Evolutionary conservation across 176 grass and related monocot species (phyloP).

Genomic region (Rhynchospora tenuis): DNA sequence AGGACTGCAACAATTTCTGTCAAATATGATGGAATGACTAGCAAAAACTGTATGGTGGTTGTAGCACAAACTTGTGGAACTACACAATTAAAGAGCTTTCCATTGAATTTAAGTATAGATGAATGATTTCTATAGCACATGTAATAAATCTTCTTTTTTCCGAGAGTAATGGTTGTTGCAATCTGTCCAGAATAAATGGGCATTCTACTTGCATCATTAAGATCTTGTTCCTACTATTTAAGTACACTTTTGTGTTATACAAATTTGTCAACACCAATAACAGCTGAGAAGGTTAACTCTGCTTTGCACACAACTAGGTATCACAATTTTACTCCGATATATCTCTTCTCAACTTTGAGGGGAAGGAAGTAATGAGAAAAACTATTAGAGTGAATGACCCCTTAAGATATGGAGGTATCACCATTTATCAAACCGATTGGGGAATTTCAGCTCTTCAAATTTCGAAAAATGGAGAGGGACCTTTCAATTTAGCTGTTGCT

Average conservation of each 20-base stretch:
- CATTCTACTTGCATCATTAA: background rate
- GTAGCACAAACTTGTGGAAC: background rate
- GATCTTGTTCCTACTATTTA: background rate
- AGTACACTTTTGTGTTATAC: background rate
- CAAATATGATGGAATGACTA: background rate
- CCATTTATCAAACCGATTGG: conserved; percentile 97
- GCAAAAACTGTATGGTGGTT: background rate
- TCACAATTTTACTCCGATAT: conserved; percentile 90
- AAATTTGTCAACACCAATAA: background rate
- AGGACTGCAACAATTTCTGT: background rate
- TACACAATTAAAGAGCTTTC: background rate
- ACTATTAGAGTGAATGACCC: conserved; percentile 96
- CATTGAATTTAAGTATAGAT: background rate
- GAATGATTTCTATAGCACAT: background rate
- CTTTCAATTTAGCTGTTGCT: conserved; percentile 89
- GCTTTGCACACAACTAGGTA: conserved; percentile 41
- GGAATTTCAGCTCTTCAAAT: conserved; percentile 86
- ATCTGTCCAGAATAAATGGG: background rate
- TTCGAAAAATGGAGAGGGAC: conserved; percentile 84
- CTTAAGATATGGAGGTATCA: conserved; percentile 69
- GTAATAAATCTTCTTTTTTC: background rate
- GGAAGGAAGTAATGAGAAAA: conserved; percentile 81
- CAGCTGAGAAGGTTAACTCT: conserved; percentile 1
- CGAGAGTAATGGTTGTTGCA: background rate
- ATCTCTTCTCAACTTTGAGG: conserved; percentile 79